Evolutionary conservation across 2,329 filamentous ascomycete genomes (phyloP), one percentile per base, ranked within the genome.

Genomic region (Sporothrix luriei): DNA sequence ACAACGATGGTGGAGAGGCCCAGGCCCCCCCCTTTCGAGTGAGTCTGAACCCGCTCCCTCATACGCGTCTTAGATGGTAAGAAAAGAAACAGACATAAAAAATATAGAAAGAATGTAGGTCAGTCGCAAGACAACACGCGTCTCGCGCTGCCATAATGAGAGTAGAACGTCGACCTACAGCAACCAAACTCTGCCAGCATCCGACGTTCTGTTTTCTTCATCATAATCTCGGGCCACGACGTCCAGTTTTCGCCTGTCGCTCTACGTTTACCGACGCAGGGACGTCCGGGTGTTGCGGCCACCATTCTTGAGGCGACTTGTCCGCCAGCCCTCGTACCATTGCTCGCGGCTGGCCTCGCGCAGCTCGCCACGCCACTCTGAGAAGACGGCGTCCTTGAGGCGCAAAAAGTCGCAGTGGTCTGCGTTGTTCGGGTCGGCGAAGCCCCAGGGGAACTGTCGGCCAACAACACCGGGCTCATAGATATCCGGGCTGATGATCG

Each of bases 281-380:
- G 73, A 73, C 5, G 68, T 66, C 65, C 70, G 71, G 43, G 76
- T 72, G 70, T 73, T 71, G 74, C 76, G 77, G 68, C 75, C 69
- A n/a, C 80, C 76, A 72, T 83, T 81, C 80, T 88, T 88, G 73
- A 90, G 84, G 69, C 87, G 83, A 79, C 83, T 89, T 10, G 88
- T 97, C 80, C 95, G 89, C 95, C 94, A 98, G 75, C 91, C 90
- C 80, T 98, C 94, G 76, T 98, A 98, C 92, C 93, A 97, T 75
- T 93, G 87, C 77, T 97, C 93, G 69, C 93, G 88, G 78, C 93
- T 97, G 67, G 93, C 91, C 79, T 97, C 93, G 71, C 94, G 90
- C 71, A 99, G 84, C 78, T 99, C 95, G 55, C 87, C 87, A 66
- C 94, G 90, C 95, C 95, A 99, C 77, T 98, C 94, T 73, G 84